Evolutionary conservation across 2,329 filamentous ascomycete genomes (phyloP).

Genomic region (Canariomyces notabilis): DNA sequence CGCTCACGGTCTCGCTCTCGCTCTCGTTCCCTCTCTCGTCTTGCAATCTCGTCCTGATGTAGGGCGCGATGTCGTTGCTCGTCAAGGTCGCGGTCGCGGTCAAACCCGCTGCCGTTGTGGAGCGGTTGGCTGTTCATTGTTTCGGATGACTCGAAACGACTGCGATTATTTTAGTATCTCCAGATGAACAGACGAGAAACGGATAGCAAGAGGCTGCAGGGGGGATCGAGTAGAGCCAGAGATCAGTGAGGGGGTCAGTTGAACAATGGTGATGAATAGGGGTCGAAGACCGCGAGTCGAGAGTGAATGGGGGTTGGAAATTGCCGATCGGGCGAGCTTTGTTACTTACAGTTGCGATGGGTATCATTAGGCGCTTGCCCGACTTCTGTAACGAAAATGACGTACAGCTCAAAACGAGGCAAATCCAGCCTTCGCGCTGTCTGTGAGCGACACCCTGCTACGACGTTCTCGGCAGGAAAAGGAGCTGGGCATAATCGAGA

Average conservation of each 20-base stretch:
- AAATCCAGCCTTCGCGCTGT: not conserved
- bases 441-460: not conserved
- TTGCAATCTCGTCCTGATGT: constrained; percentile 45
- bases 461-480: constrained; percentile 9
- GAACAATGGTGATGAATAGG: not conserved
- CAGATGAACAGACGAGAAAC: not conserved
- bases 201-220: not conserved
- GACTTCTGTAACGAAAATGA: constrained; percentile 8
- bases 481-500: constrained; percentile 3
- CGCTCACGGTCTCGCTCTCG: constrained; percentile 22
- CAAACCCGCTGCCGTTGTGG: constrained; percentile 40
- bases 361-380: constrained; percentile 16
- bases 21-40: constrained; percentile 21
- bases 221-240: not conserved
- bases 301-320: constrained; percentile 9
- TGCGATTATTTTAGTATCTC: constrained; percentile 6
- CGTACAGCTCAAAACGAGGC: constrained; percentile 5
- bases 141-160: constrained; percentile 19
- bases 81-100: constrained; percentile 45
- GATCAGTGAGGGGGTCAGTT: not conserved
- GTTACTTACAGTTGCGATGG: constrained; percentile 21
- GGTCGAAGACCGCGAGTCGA: constrained; percentile 10
- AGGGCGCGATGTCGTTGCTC: constrained; percentile 43
- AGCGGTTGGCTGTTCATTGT: constrained; percentile 45
- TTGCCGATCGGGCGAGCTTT: constrained; percentile 9